A percentile compares a stretch with the other conserved stretches of the same genome.
Evolutionary conservation across 495 filamentous ascomycete species (phyloP).

Genomic region (Lasiosphaeria ovina): DNA sequence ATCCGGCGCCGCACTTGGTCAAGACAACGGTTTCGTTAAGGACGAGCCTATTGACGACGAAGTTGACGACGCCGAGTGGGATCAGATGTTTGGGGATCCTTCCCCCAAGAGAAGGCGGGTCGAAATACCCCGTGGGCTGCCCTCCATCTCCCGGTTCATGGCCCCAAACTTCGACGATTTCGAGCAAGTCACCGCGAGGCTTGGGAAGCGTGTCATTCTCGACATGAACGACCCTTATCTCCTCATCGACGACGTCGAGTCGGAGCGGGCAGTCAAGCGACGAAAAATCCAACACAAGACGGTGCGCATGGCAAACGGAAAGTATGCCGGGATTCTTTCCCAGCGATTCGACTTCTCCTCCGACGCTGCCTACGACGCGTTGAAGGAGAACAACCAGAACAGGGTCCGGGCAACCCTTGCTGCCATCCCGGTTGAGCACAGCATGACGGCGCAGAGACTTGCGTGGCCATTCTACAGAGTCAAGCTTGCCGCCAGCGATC

Average conservation of each 20-base stretch:
- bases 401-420: slow-evolving; percentile 90
- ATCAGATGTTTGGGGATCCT: slow-evolving; percentile 44
- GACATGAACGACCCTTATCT: slow-evolving; percentile 89
- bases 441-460: slow-evolving; percentile 81
- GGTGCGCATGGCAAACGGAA: slow-evolving; percentile 55
- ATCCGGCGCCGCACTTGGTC: no score
- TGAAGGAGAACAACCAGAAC: slow-evolving; percentile 95
- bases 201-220: slow-evolving; percentile 74
- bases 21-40: slow-evolving; percentile 27
- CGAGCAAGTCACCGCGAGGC: slow-evolving; percentile 59
- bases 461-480: slow-evolving; percentile 94
- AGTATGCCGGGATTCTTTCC: slow-evolving; percentile 58
- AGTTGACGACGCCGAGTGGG: slow-evolving; percentile 56
- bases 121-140: slow-evolving; percentile 38
- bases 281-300: slow-evolving; percentile 45
- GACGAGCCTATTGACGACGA: slow-evolving; percentile 20
- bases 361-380: slow-evolving; percentile 87
- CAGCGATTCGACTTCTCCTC: slow-evolving; percentile 93
- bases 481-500: slow-evolving; percentile 71
- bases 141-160: slow-evolving; percentile 41
- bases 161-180: slow-evolving; percentile 51
- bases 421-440: slow-evolving; percentile 83
- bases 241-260: slow-evolving; percentile 58
- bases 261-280: slow-evolving; percentile 49
- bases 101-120: slow-evolving; percentile 39